Evolutionary conservation across 2,329 filamentous ascomycete species (phyloP).

Genomic region (Triangularia setosa): DNA sequence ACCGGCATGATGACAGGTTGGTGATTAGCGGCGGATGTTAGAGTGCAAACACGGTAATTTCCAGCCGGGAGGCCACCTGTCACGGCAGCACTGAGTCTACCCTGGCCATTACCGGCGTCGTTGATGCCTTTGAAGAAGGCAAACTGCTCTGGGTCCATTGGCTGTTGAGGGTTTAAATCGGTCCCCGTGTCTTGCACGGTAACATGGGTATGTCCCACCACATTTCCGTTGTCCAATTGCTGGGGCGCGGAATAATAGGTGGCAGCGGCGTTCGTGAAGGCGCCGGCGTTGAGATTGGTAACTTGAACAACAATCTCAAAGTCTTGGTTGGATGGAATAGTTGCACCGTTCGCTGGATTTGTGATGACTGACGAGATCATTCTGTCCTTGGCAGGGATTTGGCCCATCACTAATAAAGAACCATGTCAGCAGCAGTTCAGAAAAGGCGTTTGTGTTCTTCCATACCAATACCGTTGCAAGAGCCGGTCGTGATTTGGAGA

Average conservation of each 20-base stretch:
- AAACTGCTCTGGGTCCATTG: conserved; percentile 48
- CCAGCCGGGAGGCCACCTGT: conserved; percentile 38
- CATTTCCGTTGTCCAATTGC: conserved; percentile 43
- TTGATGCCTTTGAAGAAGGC: conserved; percentile 42
- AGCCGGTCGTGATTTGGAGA: conserved; percentile 52
- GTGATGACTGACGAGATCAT: conserved; percentile 55
- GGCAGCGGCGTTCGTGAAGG: conserved; percentile 55
- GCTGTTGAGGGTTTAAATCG: conserved; percentile 43
- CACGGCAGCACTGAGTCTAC: conserved; percentile 35
- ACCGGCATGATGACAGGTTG: conserved; percentile 43
- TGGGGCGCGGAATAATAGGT: conserved; percentile 61
- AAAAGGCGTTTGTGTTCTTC: conserved; percentile 12
- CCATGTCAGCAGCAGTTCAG: not conserved
- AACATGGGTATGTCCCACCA: conserved; percentile 59
- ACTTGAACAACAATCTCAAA: conserved; percentile 53
- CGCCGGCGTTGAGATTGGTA: conserved; percentile 49
- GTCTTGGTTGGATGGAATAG: conserved; percentile 44
- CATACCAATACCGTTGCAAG: conserved; percentile 60
- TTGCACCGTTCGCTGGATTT: conserved; percentile 47
- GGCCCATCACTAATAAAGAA: conserved; percentile 47
- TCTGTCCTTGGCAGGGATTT: conserved; percentile 49
- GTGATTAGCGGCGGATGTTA: conserved; percentile 40
- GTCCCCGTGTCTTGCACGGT: conserved; percentile 53
- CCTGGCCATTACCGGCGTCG: conserved; percentile 37
- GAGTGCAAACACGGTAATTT: conserved; percentile 42